phyloP scores from a whole-genome alignment of 805 yeast genomes.

The Kregervanrija fluxuum region DNA sequence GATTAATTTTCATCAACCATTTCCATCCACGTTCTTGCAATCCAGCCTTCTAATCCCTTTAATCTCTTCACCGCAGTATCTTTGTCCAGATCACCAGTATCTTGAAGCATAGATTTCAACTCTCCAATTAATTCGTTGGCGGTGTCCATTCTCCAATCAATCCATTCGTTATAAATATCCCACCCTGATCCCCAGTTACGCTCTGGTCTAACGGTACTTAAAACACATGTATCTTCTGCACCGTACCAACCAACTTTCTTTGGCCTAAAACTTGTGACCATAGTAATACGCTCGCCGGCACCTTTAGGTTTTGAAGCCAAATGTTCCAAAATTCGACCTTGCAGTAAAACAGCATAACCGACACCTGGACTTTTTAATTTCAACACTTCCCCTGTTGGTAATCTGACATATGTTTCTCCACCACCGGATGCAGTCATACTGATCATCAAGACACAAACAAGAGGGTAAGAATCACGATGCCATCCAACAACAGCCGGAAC shows the following conservation, averaged over 20 bases:
- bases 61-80: background rate
- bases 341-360: conserved; percentile 44
- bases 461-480: conserved; percentile 60
- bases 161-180: conserved; percentile 30
- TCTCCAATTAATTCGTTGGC: conserved; percentile 6
- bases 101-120: too few species aligned
- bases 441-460: conserved; percentile 58
- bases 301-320: conserved; percentile 40
- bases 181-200: conserved; percentile 24
- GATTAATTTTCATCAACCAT: too few species aligned
- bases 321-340: conserved; percentile 40
- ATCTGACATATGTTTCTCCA: conserved; percentile 50
- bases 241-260: conserved; percentile 22
- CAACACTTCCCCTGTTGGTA: conserved; percentile 32
- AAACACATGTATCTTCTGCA: conserved; percentile 32
- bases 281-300: conserved; percentile 34
- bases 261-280: conserved; percentile 37
- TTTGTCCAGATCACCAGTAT: background rate
- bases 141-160: conserved; percentile 31
- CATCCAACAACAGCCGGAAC: conserved; percentile 54
- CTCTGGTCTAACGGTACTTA: conserved; percentile 36
- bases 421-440: conserved; percentile 56
- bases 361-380: conserved; percentile 35
- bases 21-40: too few species aligned
- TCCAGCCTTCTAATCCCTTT: background rate